phyloP scores from a whole-genome alignment of 2,329 filamentous ascomycete genomes.

The Thielaviopsis euricoi region DNA sequence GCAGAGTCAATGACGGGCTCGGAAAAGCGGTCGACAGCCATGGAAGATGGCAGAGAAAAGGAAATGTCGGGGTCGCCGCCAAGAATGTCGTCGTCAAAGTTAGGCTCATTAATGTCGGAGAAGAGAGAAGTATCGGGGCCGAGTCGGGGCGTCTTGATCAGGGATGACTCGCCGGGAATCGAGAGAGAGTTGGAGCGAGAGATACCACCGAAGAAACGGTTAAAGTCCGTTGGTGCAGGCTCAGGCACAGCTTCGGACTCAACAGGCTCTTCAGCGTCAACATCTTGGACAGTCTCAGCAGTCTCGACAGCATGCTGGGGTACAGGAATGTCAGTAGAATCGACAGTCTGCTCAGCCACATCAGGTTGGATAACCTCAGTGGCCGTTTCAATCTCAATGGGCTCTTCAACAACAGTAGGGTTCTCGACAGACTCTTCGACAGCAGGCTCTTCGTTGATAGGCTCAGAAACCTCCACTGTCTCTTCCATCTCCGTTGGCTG shows the following conservation, averaged over 20 bases:
- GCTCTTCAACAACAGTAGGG: too few relatives aligned
- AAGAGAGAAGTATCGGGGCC: conserved; percentile 10
- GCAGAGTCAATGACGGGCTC: not conserved
- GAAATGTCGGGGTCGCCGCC: conserved; percentile 3
- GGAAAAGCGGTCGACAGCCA: conserved; percentile 11
- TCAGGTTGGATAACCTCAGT: not conserved
- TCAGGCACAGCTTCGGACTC: not conserved
- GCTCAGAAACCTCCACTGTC: too few relatives aligned
- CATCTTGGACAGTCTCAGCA: not conserved
- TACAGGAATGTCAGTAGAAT: not conserved
- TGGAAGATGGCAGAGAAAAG: conserved; percentile 6
- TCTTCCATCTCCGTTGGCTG: too few relatives aligned
- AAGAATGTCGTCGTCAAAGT: conserved; percentile 8
- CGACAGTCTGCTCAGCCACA: not conserved
- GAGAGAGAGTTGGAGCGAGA: not conserved
- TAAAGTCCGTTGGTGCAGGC: not conserved
- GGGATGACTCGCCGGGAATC: not conserved
- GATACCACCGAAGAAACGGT: not conserved
- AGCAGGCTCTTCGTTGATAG: too few relatives aligned
- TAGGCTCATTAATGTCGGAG: conserved; percentile 6
- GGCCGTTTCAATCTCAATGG: too few relatives aligned
- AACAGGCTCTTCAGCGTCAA: not conserved
- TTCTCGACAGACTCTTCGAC: too few relatives aligned
- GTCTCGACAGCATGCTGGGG: not conserved
- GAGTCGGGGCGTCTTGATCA: conserved; percentile 8